These are phyloP conservation scores for Trametes cinnabarina DNA, from an alignment of 768 basidiomycete genomes.

Conservation along the genomic window DNA sequence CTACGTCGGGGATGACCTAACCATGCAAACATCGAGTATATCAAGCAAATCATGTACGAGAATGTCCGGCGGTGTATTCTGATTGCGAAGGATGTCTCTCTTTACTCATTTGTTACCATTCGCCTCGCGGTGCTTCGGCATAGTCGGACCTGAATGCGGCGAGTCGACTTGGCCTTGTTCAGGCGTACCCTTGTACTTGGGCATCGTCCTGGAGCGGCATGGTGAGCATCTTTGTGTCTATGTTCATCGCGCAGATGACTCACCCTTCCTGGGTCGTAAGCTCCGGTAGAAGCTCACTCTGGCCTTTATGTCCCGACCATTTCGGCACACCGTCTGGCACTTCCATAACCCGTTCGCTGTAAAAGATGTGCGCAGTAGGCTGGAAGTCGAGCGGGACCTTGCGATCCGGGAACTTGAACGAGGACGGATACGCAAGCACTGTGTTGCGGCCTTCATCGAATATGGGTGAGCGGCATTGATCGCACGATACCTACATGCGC, in stretches of 20 bases:
- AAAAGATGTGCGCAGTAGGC: conserved; percentile 33
- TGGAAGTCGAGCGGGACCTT: conserved; percentile 29
- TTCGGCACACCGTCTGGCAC: conserved; percentile 31
- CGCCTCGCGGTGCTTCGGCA: neutral
- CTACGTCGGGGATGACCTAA: too few relatives aligned
- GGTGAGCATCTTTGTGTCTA: neutral
- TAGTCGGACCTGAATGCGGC: neutral
- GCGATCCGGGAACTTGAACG: conserved; percentile 29
- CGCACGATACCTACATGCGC: conserved; percentile 25
- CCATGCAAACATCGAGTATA: too few relatives aligned
- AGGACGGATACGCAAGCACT: conserved; percentile 32
- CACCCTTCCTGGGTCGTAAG: conserved; percentile 26
- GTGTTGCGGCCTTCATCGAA: conserved; percentile 35
- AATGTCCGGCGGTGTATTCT: neutral
- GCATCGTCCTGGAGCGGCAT: conserved; percentile 17
- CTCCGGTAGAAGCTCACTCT: conserved; percentile 27
- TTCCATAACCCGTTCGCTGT: conserved; percentile 31
- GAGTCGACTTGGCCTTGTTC: conserved; percentile 23
- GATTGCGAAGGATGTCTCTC: neutral
- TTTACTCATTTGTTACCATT: neutral
- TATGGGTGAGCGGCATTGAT: conserved; percentile 31
- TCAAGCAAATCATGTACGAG: neutral
- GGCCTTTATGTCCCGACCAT: conserved; percentile 31
- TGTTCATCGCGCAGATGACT: neutral
- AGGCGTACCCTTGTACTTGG: conserved; percentile 24